Base-by-base conservation (phyloP, 1,284 basidiomycete species). In the Neolentinus lepideus region DNA sequence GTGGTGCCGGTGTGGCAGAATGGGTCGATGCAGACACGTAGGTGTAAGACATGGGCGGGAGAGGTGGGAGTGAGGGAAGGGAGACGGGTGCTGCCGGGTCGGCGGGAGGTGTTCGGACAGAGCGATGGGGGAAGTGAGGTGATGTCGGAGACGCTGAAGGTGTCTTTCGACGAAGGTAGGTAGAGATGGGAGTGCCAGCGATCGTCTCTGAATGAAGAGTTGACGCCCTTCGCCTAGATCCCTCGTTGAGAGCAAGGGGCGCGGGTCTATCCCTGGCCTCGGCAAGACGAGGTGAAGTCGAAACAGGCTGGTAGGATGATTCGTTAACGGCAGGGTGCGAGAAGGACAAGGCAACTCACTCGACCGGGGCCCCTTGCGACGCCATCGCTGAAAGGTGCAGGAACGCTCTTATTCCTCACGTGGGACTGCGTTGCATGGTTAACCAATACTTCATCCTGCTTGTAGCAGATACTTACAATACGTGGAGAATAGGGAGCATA, bases 141-240 rank as follows among this genome's bases (percentile, higher is more conserved):
- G 82, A 81, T 16, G 81, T 84, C 0, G 87, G 87, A 14, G 88
- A 88, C 35, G 79, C 75, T 58, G 82, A 81, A 25, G 88, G 88
- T 1, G 85, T 88, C 69, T 83, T 86, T 57, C 88, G 81, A 58
- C 88, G 84, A 45, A 87, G 82, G 59, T 86, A 90, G 33, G 80
- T 79, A 19, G 88, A 90, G 57, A 90, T 90, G 55, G 88, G 88
- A 8, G 84, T 88, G 57, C 70, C 24, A 70, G 47, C 51, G 69
- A 58, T 3, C 9, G 54, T 59, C 38, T 43, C 38, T 43, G 38
- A 16, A 16, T 43, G 38, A 16, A 43, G 38, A 6, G 38, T 43
- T 21, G 16, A 43, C 4, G 38, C 38, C 16, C 38, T 43, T n/a
- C 38, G 38, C 19, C 38, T 43, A 16, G 38, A 43, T 4, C 19